Conservation (phyloP, 139 green algal genomes). For the Chlamydomonas incerta region DNA sequence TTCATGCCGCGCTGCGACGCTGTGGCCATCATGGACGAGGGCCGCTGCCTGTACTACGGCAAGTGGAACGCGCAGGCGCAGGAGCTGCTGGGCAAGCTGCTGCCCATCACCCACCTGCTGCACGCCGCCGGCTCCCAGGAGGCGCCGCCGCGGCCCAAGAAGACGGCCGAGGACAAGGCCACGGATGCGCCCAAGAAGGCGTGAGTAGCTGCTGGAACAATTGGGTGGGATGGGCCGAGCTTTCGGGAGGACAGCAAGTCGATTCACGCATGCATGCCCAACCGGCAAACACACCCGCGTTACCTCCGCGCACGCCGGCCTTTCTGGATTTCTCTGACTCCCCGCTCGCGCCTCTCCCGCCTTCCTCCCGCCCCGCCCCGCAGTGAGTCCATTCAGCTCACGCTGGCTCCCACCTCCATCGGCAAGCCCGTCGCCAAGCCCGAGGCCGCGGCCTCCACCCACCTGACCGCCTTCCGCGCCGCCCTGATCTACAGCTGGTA, state of each 20-base stretch:
- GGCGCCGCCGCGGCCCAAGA: conserved; percentile 51
- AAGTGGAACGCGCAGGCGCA: conserved; percentile 60
- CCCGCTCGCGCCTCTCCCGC: not conserved
- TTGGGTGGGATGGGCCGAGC: too few species aligned
- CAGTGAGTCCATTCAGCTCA: conserved; percentile 21
- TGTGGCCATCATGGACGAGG: conserved; percentile 68
- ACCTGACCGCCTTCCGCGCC: conserved; percentile 15
- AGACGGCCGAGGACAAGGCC: conserved; percentile 22
- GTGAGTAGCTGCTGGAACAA: not conserved
- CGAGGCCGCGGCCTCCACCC: not conserved
- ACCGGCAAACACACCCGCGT: too few species aligned
- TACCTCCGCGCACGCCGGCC: too few species aligned
- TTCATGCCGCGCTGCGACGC: conserved; percentile 62
- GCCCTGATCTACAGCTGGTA: conserved; percentile 52
- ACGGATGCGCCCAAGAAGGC: not conserved
- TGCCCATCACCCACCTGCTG: conserved; percentile 65
- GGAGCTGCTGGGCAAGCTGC: conserved; percentile 57
- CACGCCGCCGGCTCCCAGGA: conserved; percentile 61
- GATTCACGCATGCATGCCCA: too few species aligned
- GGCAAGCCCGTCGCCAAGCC: not conserved
- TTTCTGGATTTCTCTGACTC: not conserved
- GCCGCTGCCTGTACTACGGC: conserved; percentile 68
- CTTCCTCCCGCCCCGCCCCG: conserved; percentile 2
- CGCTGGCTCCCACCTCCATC: conserved; percentile 26
- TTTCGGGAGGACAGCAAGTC: too few species aligned